Percentiles rank a stretch among this genome's conserved stretches.
Conservation (phyloP, 306 rosid species). For the Hippophae rhamnoides region DNA sequence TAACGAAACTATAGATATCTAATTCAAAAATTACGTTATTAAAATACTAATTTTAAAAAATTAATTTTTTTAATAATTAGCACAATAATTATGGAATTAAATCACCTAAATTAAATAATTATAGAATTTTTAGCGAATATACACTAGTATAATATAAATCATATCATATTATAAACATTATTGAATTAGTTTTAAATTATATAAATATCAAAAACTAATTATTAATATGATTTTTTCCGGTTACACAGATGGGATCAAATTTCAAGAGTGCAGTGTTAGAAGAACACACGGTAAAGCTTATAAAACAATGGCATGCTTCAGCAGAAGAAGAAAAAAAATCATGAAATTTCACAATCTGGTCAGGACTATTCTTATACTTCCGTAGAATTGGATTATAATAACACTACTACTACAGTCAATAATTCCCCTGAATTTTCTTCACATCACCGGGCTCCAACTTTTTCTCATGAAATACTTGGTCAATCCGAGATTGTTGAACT, state of each 20-base stretch:
- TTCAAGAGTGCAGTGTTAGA: constrained; percentile 38
- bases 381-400: not conserved
- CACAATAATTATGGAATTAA: too few species aligned
- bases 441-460: constrained; percentile 9
- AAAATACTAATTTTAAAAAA: too few species aligned
- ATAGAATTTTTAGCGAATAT: too few species aligned
- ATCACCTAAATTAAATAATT: too few species aligned
- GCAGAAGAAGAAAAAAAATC: constrained; percentile 25
- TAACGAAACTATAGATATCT: too few species aligned
- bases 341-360: constrained; percentile 3
- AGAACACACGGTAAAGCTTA: constrained; percentile 30
- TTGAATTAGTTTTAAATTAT: too few species aligned
- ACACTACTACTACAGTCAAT: constrained; percentile 1
- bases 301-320: constrained; percentile 43
- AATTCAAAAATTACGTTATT: too few species aligned
- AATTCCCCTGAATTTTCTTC: constrained; percentile 1
- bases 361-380: constrained; percentile 12
- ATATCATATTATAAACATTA: too few species aligned
- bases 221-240: too few species aligned
- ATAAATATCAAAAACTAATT: too few species aligned
- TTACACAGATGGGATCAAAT: constrained; percentile 46
- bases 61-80: too few species aligned
- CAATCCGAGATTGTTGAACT: constrained; percentile 13
- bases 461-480: not conserved
- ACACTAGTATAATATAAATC: too few species aligned